Evolutionary conservation across 1,284 basidiomycete species (phyloP), one percentile per base, ranked within the genome.

Genomic region (Cutaneotrichosporon cutaneum): DNA sequence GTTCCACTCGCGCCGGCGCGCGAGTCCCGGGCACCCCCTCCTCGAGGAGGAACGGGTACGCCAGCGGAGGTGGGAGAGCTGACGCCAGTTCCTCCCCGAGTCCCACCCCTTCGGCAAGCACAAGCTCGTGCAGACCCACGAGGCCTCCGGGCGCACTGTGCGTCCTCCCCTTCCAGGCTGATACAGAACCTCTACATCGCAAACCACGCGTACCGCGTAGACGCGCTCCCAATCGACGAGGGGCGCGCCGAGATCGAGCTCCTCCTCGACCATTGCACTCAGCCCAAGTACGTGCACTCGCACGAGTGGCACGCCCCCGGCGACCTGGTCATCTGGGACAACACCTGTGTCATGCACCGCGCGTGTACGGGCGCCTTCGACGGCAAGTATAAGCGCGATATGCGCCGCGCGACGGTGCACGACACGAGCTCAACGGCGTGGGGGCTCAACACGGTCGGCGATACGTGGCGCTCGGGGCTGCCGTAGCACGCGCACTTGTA

Each of bases 241-340:
- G 65, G 68, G 18, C 68, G 68, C 50, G 53, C 56, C 18, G 64
- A 67, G 59, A 66, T 70, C 44, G 54, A 61, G 14, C n/a, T 18
- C 39, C 39, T 70, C 35, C 50, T 70, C n/a, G 51, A 59, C 6
- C 61, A 66, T 44, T 63, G 64, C 14, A 62, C 59, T 7, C 67
- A 68, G 62, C 57, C 59, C 3, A 65, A 68, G 45, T 68, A 67
- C 42, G 56, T 65, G 50, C 35, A 24, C 22, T 5, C 62, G 6
- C 58, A 68, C 3, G 51, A 62, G 16, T 69, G 68, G 68, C 27
- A 59, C n/a, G 35, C 64, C 18, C 33, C 27, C 4, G 66, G 66
- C 26, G 68, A 69, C 54, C 58, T 69, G 18, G 66, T 64, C 16
- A 63, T 69, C 45, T 69, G 68, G 68, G 68, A 69, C 62, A 69